Evolutionary conservation across 2,329 filamentous ascomycete species (phyloP), one percentile per base, ranked within the genome.

Genomic region (Penicillium sclerotigenum): DNA sequence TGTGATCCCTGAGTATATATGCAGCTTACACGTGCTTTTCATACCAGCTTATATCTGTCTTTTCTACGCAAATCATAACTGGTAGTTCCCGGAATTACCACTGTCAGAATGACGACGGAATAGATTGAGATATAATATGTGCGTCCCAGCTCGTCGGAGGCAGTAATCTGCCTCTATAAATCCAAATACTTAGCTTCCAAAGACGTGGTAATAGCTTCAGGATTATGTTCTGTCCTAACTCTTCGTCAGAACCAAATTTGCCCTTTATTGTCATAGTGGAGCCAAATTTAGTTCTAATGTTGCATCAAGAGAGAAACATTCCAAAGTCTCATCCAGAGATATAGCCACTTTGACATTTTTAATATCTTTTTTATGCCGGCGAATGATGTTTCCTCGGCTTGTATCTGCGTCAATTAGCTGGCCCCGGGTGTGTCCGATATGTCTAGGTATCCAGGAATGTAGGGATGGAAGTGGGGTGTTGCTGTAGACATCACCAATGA

Each of bases 271-370:
- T 36, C 38, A 46, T 56, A 16, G 20, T 47, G 36, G 28, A 45
- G 51, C 48, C 33, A 13, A 13, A n/a, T 5, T 31, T 56, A 18
- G n/a, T 54, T 47, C 56, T 54, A 48, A 54, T 50, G 56, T 63
- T 59, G 57, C 56, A 63, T 63, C 41, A 26, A 43, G 26, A 28
- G 24, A 43, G 46, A 58, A 52, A 46, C 47, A 54, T 16, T 49
- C 18, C 49, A 36, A 47, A 49, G 54, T 56, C 40, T 58, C 45
- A 14, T 41, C 9, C 54, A 42, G 33, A 54, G 14, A 13, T 6
- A 33, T 52, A n/a, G 56, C 50, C 49, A 58, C 20, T 45, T 13
- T 55, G 41, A 41, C 38, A 55, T 48, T 28, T 26, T 42, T 6
- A 31, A 53, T 52, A 22, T 20, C 22, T 28, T 58, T 58, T 34